A percentile compares a stretch with the other conserved stretches of the same genome.
phyloP scores from a whole-genome alignment of 192 early-diverging fungal species.

The Coemansia sp. region DNA sequence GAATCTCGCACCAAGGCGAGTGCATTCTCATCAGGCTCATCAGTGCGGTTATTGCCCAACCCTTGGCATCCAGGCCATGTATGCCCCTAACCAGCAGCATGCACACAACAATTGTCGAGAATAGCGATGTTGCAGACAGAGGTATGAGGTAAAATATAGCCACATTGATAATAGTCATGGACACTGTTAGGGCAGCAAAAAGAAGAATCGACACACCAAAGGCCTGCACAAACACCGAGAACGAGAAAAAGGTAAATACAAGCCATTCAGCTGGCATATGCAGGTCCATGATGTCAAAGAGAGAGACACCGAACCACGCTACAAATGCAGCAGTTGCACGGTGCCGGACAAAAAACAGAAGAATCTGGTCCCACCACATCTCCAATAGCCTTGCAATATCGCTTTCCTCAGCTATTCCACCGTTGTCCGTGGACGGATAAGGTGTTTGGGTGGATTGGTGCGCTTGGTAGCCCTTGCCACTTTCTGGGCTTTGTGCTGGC shows the following conservation, averaged over 20 bases:
- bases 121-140: slow-evolving; percentile 27
- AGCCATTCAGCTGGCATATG: slow-evolving; percentile 54
- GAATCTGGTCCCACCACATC: slow-evolving; percentile 33
- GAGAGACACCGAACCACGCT: slow-evolving; percentile 36
- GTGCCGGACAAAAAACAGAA: slow-evolving; percentile 41
- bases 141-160: slow-evolving; percentile 36
- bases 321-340: slow-evolving; percentile 39
- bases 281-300: slow-evolving; percentile 38
- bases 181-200: slow-evolving; percentile 39
- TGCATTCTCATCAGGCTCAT: slow-evolving; percentile 38
- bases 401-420: slow-evolving; percentile 11
- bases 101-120: slow-evolving; percentile 51
- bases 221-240: slow-evolving; percentile 54
- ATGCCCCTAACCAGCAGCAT: slow-evolving; percentile 50
- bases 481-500: background rate
- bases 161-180: slow-evolving; percentile 44
- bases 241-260: slow-evolving; percentile 51
- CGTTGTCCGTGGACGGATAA: background rate
- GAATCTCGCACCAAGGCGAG: slow-evolving; percentile 47
- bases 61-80: slow-evolving; percentile 46
- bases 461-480: background rate
- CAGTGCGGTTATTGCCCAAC: slow-evolving; percentile 40
- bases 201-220: slow-evolving; percentile 51
- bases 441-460: background rate
- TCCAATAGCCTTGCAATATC: slow-evolving; percentile 22